Conservation (phyloP, 1,284 basidiomycete genomes). For the Apiotrichum akiyoshidainum region DNA sequence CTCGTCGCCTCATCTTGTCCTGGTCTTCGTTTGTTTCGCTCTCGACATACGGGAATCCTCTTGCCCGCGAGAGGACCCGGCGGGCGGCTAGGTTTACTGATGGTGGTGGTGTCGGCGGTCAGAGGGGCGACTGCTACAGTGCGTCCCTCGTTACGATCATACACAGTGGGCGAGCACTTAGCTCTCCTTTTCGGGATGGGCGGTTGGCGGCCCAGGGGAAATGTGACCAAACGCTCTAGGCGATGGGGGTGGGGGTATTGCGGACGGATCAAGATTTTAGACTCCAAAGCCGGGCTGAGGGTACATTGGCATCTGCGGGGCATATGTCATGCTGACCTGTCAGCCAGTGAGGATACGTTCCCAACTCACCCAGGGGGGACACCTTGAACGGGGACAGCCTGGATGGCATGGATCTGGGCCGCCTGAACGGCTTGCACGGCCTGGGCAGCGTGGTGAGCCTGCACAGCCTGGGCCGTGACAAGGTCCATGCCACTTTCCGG, state of each 20-base stretch:
- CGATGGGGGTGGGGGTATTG: too few relatives aligned
- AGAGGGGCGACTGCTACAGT: neutral
- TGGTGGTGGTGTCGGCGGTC: neutral
- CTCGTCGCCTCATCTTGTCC: neutral
- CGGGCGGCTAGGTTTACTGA: neutral
- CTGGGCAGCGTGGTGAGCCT: neutral
- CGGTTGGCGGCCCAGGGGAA: too few relatives aligned
- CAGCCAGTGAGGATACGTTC: neutral
- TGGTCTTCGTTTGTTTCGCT: neutral
- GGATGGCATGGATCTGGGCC: neutral
- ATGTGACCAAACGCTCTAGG: too few relatives aligned
- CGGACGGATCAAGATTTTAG: neutral
- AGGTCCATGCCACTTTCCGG: neutral
- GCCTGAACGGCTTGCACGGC: neutral
- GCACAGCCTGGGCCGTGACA: neutral
- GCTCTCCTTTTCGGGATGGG: too few relatives aligned
- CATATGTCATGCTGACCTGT: neutral
- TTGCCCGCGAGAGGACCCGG: conserved; percentile 1
- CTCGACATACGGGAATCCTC: neutral
- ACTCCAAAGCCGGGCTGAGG: neutral
- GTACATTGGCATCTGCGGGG: neutral
- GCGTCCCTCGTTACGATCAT: too few relatives aligned
- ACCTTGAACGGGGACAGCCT: neutral
- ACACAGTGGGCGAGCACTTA: too few relatives aligned
- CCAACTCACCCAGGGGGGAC: conserved; percentile 2